Base-by-base conservation (phyloP, 805 yeast species). In the Hanseniaspora meyeri region DNA sequence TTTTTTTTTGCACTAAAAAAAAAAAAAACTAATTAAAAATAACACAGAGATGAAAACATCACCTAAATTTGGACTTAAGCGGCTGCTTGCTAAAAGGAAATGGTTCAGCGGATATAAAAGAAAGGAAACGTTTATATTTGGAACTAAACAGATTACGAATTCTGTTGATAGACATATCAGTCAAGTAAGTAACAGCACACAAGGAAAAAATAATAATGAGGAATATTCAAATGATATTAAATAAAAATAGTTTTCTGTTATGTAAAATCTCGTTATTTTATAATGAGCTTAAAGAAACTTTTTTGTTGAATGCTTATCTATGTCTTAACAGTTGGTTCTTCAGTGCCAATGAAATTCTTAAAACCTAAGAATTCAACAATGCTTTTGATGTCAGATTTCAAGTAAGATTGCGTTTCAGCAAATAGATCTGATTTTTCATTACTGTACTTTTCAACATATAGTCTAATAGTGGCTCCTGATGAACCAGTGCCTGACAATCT, bases 401-500 rank as follows among this genome's bases (percentile, higher is more conserved):
- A 77, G 70, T 74, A 91, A 49, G 81, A 82, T 62, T 85, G 85
- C 12, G 89, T 91, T 49, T 74, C 69, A 61, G 69, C 60, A 7
- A 64, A 64, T 64, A 77, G 79, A 43, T 75, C 76, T 19, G 78
- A 60, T 51, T 70, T 64, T 65, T 87, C 93, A 49, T 69, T 63
- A 29, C 86, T 80, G 72, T 85, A 88, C 70, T 83, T 84, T 71
- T 91, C 97, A 66, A 91, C 73, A 72, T 91, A 91, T 62, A 91
- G 76, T 70, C 98, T 81, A 59, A 93, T 89, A 6, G 98, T 91
- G 20, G 98, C 97, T 50, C 98, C 98, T 1, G 95, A 83, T 1
- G 97, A 89, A 16, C 98, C 98, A 2, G 98, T 91, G 57, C 98
- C 98, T 0, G 96, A 88, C 61, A 93, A 76, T 70, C 98, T 83